phyloP scores from a whole-genome alignment of 768 basidiomycete species.

The Piloderma croceum region DNA sequence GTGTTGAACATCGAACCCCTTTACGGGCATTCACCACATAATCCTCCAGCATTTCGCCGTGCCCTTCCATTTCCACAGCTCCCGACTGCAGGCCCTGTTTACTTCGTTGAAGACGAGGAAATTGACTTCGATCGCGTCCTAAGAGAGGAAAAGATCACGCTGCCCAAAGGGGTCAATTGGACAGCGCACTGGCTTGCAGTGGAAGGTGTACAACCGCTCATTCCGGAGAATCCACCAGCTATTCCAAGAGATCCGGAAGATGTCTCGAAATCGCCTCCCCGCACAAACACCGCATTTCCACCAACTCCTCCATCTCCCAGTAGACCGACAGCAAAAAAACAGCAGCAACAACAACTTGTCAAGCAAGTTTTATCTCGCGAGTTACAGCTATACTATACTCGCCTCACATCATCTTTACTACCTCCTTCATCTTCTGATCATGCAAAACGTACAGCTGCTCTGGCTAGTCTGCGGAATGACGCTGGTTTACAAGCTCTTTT shows the following conservation, averaged over 20 bases:
- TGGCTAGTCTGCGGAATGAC: constrained; percentile 84
- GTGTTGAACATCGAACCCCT: constrained; percentile 90
- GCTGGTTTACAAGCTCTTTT: constrained; percentile 88
- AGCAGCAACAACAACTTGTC: constrained; percentile 68
- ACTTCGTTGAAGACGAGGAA: constrained; percentile 95
- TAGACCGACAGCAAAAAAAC: constrained; percentile 25
- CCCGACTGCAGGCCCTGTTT: constrained; percentile 64
- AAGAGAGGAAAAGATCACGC: constrained; percentile 75
- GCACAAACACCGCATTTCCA: constrained; percentile 20
- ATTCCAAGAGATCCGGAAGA: constrained; percentile 51
- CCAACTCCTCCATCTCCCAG: constrained; percentile 24
- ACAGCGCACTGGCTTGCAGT: constrained; percentile 98
- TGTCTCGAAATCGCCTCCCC: constrained; percentile 22
- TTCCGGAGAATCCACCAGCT: constrained; percentile 91
- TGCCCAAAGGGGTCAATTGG: constrained; percentile 81
- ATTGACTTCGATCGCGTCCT: constrained; percentile 92
- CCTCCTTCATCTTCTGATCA: constrained; percentile 58
- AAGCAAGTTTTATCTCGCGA: constrained; percentile 92
- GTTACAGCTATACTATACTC: constrained; percentile 89
- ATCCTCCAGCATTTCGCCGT: constrained; percentile 56
- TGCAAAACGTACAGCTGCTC: constrained; percentile 78
- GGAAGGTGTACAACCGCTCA: constrained; percentile 95
- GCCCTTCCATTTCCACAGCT: constrained; percentile 49
- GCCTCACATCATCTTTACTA: constrained; percentile 79
- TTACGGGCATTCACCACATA: constrained; percentile 74